A percentile compares a stretch with the other conserved stretches of the same genome.
Conservation (phyloP, 2,329 filamentous ascomycete genomes). For the Lasiodiplodia hormozganensis region DNA sequence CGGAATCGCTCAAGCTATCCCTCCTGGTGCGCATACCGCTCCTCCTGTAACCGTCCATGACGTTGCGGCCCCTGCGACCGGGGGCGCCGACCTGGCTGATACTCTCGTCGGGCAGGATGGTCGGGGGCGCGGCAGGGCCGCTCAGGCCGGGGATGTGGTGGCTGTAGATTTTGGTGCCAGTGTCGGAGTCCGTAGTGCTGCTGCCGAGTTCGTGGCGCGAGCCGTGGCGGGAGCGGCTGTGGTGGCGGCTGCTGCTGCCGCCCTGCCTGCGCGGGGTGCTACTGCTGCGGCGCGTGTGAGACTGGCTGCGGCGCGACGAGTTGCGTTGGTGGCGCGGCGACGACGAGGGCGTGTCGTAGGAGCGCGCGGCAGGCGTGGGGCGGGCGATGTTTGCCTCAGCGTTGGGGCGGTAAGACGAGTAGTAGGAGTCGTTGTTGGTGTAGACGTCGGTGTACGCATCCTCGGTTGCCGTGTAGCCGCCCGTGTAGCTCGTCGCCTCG, state of each 20-base stretch:
- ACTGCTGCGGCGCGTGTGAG: constrained; percentile 30
- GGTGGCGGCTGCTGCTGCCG: constrained; percentile 34
- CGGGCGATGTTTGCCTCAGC: constrained; percentile 36
- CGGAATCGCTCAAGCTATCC: constrained; percentile 59
- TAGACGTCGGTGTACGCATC: constrained; percentile 38
- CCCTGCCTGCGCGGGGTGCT: background rate
- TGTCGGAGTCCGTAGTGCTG: constrained; percentile 37
- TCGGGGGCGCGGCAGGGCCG: constrained; percentile 35
- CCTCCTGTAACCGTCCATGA: constrained; percentile 51
- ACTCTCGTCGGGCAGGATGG: constrained; percentile 45
- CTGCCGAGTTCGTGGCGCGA: constrained; percentile 48
- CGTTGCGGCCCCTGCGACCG: constrained; percentile 46
- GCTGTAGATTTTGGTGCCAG: constrained; percentile 62
- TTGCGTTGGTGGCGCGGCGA: constrained; percentile 29
- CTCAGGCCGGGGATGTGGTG: constrained; percentile 64
- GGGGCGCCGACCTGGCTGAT: constrained; percentile 48
- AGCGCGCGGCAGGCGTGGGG: constrained; percentile 34
- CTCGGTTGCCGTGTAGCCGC: constrained; percentile 38
- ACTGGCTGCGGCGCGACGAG: constrained; percentile 36
- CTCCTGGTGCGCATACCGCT: constrained; percentile 53
- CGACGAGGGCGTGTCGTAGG: constrained; percentile 31
- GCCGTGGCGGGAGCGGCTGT: constrained; percentile 30
- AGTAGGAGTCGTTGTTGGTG: constrained; percentile 33
- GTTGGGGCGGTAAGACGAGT: constrained; percentile 50
- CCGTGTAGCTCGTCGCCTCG: constrained; percentile 49